Evolutionary conservation across 192 early-diverging fungal species (phyloP), one percentile per base, ranked within the genome.

Genomic region (Entomortierella chlamydospora): DNA sequence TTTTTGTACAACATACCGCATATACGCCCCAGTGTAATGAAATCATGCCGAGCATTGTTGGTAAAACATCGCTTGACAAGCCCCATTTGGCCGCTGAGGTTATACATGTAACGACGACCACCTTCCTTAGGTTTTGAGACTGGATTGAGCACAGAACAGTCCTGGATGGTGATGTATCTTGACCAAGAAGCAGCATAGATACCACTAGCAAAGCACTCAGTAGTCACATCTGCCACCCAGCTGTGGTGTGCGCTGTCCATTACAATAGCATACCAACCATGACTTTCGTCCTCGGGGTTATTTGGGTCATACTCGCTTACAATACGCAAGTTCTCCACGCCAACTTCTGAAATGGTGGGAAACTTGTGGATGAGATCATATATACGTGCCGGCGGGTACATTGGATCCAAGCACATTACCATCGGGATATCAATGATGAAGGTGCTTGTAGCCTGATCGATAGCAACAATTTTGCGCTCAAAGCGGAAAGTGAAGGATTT

Each of bases 191-290:
- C 20, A 0, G 76, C 76, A 61, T 53, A 79, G 50, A 79, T 70
- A 8, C 76, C 76, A 30, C 76, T 79, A 2, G 61, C 76, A 50
- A 79, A 79, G 33, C 63, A 34, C 62, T 30, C 61, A 1, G 76
- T 79, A 0, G 76, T 79, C 47, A 79, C 76, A 50, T 79, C 76
- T 0, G 76, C 76, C 29, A 79, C 68, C 76, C 76, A 79, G 26
- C 76, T 61, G 29, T 79, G 20, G 7, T 65, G 13, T 5, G 76
- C 65, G 25, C 61, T 79, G 31, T 79, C 68, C 18, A 79, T 22
- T 4, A 79, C 50, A 34, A 79, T n/a, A 12, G 42, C 76, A 39
- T 79, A 79, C 76, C 76, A 79, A 26, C 57, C 76, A 30, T 79
- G 76, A n/a, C 22, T 65, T 42, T 79, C 76, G 42, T 79, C 76